phyloP scores from a whole-genome alignment of 352 stramenopile genomes.

The Phytophthora tentaculata region DNA sequence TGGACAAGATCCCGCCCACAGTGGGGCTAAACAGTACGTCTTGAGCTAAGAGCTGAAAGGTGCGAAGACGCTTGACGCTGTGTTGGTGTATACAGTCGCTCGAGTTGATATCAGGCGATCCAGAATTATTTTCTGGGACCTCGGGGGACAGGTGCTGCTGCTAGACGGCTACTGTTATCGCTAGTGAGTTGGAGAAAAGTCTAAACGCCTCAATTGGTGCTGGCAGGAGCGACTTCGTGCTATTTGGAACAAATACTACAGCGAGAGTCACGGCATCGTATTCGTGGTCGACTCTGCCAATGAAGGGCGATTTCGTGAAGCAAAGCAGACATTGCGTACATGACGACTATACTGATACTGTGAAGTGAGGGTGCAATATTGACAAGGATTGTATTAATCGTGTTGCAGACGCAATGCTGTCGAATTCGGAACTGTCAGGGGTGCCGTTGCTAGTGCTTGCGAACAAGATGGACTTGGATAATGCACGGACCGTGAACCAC shows the following conservation, averaged over 20 bases:
- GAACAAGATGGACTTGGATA: slow-evolving; percentile 92
- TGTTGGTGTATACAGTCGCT: slow-evolving; percentile 50
- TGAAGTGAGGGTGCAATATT: neutral
- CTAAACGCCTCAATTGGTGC: neutral
- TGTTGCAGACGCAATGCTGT: slow-evolving; percentile 74
- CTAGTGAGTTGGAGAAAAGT: neutral
- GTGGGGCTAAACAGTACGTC: slow-evolving; percentile 90
- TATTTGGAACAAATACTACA: slow-evolving; percentile 96
- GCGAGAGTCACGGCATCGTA: slow-evolving; percentile 91
- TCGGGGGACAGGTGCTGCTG: slow-evolving; percentile 81
- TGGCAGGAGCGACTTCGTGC: slow-evolving; percentile 79
- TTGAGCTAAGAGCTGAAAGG: neutral
- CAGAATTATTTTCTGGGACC: slow-evolving; percentile 93
- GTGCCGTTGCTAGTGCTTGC: slow-evolving; percentile 90
- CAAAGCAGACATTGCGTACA: slow-evolving; percentile 84
- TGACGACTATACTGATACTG: neutral
- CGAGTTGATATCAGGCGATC: slow-evolving; percentile 85
- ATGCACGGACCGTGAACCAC: slow-evolving; percentile 45
- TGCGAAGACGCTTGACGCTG: slow-evolving; percentile 4
- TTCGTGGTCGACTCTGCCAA: slow-evolving; percentile 93
- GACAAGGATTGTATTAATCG: neutral
- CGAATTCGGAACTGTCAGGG: slow-evolving; percentile 75
- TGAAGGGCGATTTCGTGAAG: slow-evolving; percentile 87
- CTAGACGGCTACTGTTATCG: neutral
- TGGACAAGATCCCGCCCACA: slow-evolving; percentile 93